Conservation (phyloP, 2,329 filamentous ascomycete genomes). For the Onygena corvina region DNA sequence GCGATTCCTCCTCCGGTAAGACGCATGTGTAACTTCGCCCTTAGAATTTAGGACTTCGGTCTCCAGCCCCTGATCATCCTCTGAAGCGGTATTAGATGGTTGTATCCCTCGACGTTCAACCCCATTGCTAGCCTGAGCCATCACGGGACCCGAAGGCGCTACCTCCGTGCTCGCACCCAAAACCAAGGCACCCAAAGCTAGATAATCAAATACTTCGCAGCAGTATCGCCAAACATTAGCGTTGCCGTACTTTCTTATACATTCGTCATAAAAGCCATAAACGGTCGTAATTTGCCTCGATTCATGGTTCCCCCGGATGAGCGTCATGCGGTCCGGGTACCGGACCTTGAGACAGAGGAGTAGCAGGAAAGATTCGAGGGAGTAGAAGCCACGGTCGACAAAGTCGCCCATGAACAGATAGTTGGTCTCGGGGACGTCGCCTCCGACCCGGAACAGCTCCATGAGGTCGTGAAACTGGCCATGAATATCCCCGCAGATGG, state of each 20-base stretch:
- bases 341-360: slow-evolving; percentile 93
- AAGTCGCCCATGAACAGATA: slow-evolving; percentile 97
- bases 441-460: slow-evolving; percentile 97
- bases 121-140: slow-evolving; percentile 26
- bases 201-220: slow-evolving; percentile 98
- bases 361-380: slow-evolving; percentile 94
- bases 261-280: slow-evolving; percentile 98
- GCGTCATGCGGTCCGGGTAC: slow-evolving; percentile 87
- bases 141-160: slow-evolving; percentile 44
- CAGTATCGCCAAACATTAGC: slow-evolving; percentile 99
- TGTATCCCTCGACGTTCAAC: slow-evolving; percentile 22
- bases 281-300: slow-evolving; percentile 95
- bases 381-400: slow-evolving; percentile 96
- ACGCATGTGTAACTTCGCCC: slow-evolving; percentile 59
- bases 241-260: slow-evolving; percentile 94
- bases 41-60: slow-evolving; percentile 85
- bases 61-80: slow-evolving; percentile 61
- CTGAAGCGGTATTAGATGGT: slow-evolving; percentile 36
- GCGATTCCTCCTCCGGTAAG: slow-evolving; percentile 26
- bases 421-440: slow-evolving; percentile 94
- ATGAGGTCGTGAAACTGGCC: slow-evolving; percentile 98
- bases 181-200: slow-evolving; percentile 96
- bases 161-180: slow-evolving; percentile 65
- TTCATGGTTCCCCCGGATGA: slow-evolving; percentile 97
- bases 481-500: slow-evolving; percentile 97